Evolutionary conservation across 306 rosid genomes (phyloP).

Genomic region (Vigna hirtella): DNA sequence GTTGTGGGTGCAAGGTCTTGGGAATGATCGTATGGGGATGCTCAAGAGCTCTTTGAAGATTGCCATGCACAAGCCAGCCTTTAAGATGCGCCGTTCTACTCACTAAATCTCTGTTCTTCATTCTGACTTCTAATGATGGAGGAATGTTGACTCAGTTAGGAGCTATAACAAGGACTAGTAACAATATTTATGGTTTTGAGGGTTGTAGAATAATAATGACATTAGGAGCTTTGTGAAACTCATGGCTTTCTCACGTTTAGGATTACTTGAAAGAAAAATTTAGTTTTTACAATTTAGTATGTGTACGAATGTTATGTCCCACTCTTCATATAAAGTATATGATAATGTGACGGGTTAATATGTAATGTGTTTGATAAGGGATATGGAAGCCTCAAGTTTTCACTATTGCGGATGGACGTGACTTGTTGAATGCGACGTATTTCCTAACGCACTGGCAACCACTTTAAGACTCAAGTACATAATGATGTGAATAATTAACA

Average conservation of each 20-base stretch:
- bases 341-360: not conserved
- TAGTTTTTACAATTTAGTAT: not conserved
- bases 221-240: not conserved
- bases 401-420: not conserved
- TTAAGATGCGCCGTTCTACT: conserved; percentile 30
- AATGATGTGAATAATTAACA: not conserved
- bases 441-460: not conserved
- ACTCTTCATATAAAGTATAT: conserved; percentile 29
- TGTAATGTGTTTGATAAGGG: not conserved
- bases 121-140: conserved; percentile 33
- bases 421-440: not conserved
- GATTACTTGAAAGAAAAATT: not conserved
- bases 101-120: conserved; percentile 21
- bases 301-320: conserved; percentile 11
- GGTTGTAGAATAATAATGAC: conserved; percentile 42
- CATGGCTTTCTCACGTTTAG: not conserved
- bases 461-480: not conserved
- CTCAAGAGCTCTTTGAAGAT: conserved; percentile 62
- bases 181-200: conserved; percentile 5
- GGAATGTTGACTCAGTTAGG: conserved; percentile 36
- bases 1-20: conserved; percentile 64
- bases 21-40: conserved; percentile 48
- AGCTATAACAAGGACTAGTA: conserved; percentile 34
- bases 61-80: conserved; percentile 49
- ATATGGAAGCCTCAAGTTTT: not conserved